These are phyloP conservation scores for Coleophoma eucalyptorum DNA, from an alignment of 2,329 filamentous ascomycete species.

Conservation along the genomic window DNA sequence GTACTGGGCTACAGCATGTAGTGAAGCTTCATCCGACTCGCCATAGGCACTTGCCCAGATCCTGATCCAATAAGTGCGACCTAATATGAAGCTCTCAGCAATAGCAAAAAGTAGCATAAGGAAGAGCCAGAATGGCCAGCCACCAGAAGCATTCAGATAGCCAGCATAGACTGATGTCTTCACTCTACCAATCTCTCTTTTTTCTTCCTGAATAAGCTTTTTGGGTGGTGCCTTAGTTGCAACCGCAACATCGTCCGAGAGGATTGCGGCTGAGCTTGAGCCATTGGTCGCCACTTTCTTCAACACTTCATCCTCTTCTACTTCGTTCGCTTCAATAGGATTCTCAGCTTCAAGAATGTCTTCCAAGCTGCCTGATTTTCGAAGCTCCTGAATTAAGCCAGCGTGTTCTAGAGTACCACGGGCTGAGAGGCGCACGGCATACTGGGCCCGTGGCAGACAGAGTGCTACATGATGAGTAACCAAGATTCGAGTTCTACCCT, in stretches of 20 bases:
- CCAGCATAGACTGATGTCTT: slow-evolving; percentile 60
- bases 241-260: slow-evolving; percentile 30
- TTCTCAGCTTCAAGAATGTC: slow-evolving; percentile 53
- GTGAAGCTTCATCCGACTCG: slow-evolving; percentile 13
- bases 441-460: slow-evolving; percentile 65
- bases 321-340: slow-evolving; percentile 25
- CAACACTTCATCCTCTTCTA: slow-evolving; percentile 40
- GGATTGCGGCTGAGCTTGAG: slow-evolving; percentile 26
- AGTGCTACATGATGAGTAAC: slow-evolving; percentile 76
- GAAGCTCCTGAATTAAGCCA: slow-evolving; percentile 59
- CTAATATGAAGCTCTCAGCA: slow-evolving; percentile 18
- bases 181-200: slow-evolving; percentile 63
- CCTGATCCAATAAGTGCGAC: slow-evolving; percentile 58
- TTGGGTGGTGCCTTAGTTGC: slow-evolving; percentile 35
- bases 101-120: slow-evolving; percentile 48
- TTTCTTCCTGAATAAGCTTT: slow-evolving; percentile 73
- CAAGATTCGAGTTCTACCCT: slow-evolving; percentile 67
- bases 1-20: slow-evolving; percentile 1
- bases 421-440: slow-evolving; percentile 65
- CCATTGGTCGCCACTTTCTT: slow-evolving; percentile 40
- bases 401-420: slow-evolving; percentile 57
- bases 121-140: slow-evolving; percentile 52
- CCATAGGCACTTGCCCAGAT: slow-evolving; percentile 51
- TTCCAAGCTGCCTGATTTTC: slow-evolving; percentile 48
- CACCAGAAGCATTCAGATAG: slow-evolving; percentile 64